phyloP scores from a whole-genome alignment of 2,329 filamentous ascomycete genomes.

The Hysterium pulicare region DNA sequence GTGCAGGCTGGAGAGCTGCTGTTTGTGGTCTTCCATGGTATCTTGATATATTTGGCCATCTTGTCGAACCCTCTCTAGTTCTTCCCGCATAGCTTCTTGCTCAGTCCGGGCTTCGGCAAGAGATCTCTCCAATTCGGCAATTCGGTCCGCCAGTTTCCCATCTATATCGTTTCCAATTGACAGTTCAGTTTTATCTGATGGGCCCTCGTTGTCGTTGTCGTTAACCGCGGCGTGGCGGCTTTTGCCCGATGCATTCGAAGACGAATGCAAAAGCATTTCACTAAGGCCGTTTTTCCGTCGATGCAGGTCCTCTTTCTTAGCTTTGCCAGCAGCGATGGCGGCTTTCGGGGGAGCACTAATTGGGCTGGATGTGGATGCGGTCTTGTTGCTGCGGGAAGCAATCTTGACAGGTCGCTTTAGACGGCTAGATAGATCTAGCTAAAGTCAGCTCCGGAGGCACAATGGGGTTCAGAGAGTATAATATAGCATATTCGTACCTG shows the following conservation, averaged over 20 bases:
- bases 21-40: slow-evolving; percentile 17
- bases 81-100: slow-evolving; percentile 20
- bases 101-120: slow-evolving; percentile 21
- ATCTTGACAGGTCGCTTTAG: slow-evolving; percentile 24
- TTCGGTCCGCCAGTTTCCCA: slow-evolving; percentile 10
- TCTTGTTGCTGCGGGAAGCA: slow-evolving; percentile 21
- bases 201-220: slow-evolving; percentile 1
- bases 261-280: slow-evolving; percentile 25
- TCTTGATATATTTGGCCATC: slow-evolving; percentile 17
- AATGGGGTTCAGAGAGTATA: not conserved
- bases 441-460: not conserved
- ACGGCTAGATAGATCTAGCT: slow-evolving; percentile 16
- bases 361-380: slow-evolving; percentile 11
- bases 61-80: slow-evolving; percentile 22
- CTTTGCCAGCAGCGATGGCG: slow-evolving; percentile 22
- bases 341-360: slow-evolving; percentile 31
- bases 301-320: slow-evolving; percentile 29
- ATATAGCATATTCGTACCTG: slow-evolving; percentile 20
- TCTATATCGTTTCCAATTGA: slow-evolving; percentile 7
- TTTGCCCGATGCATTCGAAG: slow-evolving; percentile 9
- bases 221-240: slow-evolving; percentile 6
- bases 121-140: slow-evolving; percentile 26
- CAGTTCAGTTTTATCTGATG: not conserved
- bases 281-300: slow-evolving; percentile 28
- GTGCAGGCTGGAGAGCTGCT: slow-evolving; percentile 13